These are phyloP conservation scores for Saraca asoca DNA, from an alignment of 331 rosid species.

Conservation along the genomic window DNA sequence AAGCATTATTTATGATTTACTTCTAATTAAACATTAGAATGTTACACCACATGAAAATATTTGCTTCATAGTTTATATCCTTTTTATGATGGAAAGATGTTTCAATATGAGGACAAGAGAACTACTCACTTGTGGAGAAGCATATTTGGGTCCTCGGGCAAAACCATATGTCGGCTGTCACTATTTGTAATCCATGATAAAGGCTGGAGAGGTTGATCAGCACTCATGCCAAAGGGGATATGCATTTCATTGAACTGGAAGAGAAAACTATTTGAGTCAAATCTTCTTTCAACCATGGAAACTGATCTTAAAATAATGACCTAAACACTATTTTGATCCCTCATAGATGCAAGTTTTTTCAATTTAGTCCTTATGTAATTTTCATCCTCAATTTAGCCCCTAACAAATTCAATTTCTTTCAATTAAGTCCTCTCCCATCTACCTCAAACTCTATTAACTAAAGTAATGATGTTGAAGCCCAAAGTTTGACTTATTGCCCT, in stretches of 20 bases:
- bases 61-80: slow-evolving; percentile 12
- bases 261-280: slow-evolving; percentile 14
- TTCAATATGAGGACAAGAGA: not conserved
- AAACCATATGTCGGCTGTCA: slow-evolving; percentile 51
- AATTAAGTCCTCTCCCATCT: too few species aligned
- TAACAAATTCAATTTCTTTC: too few species aligned
- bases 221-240: slow-evolving; percentile 56
- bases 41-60: slow-evolving; percentile 1
- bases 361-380: too few species aligned
- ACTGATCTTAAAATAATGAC: not conserved
- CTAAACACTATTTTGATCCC: too few species aligned
- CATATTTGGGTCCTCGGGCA: slow-evolving; percentile 61
- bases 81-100: not conserved
- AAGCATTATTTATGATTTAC: not conserved
- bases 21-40: slow-evolving; percentile 4
- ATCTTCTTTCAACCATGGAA: slow-evolving; percentile 2
- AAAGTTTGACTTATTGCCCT: too few species aligned
- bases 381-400: too few species aligned
- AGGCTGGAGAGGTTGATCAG: slow-evolving; percentile 69
- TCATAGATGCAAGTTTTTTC: too few species aligned
- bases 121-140: slow-evolving; percentile 53
- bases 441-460: too few species aligned
- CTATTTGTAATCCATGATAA: slow-evolving; percentile 63
- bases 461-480: too few species aligned
- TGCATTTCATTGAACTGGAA: slow-evolving; percentile 67